Conservation (phyloP, 2,329 filamentous ascomycete species). For the Clathrospora elynae region DNA sequence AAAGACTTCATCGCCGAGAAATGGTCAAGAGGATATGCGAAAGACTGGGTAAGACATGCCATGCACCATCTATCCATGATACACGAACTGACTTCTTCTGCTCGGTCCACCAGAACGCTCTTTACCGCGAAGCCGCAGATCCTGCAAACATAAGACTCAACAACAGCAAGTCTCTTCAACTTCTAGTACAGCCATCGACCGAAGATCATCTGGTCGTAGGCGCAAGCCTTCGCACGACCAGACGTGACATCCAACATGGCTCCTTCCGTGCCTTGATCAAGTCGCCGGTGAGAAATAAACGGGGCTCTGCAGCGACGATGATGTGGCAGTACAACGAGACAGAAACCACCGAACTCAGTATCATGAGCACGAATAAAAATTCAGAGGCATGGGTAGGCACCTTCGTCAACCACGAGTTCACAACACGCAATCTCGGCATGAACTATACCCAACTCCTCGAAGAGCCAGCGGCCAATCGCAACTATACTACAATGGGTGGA, state of each 20-base stretch:
- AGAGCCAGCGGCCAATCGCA: constrained; percentile 34
- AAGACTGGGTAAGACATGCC: constrained; percentile 45
- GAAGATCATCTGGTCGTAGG: constrained; percentile 52
- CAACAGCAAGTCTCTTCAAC: constrained; percentile 41
- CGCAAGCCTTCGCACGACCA: constrained; percentile 49
- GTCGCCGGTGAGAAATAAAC: constrained; percentile 42
- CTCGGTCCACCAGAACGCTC: constrained; percentile 48
- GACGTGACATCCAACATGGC: constrained; percentile 56
- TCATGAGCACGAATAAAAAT: constrained; percentile 53
- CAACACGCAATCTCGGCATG: constrained; percentile 44
- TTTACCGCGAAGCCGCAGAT: constrained; percentile 53
- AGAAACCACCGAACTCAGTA: constrained; percentile 51
- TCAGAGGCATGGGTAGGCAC: constrained; percentile 49
- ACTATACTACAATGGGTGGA: constrained; percentile 48
- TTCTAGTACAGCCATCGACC: constrained; percentile 43
- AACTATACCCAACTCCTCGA: constrained; percentile 50
- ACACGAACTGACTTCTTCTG: not conserved
- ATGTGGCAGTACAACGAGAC: constrained; percentile 54
- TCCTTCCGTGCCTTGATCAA: constrained; percentile 54
- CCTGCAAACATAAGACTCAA: constrained; percentile 49
- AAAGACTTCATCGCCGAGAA: constrained; percentile 48
- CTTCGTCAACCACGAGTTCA: constrained; percentile 49
- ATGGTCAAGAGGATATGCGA: constrained; percentile 54
- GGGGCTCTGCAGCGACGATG: constrained; percentile 55
- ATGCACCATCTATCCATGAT: not conserved